A percentile compares a stretch with the other conserved stretches of the same genome.
Conservation (phyloP, 495 filamentous ascomycete species). For the Talaromyces stipitatus region DNA sequence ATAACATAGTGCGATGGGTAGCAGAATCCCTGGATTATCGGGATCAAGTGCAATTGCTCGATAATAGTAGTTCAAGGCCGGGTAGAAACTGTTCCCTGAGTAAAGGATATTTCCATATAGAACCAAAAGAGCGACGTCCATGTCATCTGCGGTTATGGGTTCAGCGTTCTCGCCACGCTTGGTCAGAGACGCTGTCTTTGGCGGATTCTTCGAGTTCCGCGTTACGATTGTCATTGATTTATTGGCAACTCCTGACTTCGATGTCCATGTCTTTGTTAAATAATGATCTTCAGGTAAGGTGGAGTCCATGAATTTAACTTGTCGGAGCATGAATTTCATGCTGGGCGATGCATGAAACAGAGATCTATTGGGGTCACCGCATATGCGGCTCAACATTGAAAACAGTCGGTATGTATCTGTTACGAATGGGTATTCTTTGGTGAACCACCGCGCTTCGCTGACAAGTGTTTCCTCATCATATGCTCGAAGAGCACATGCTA, state of each 20-base stretch:
- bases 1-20: slow-evolving; percentile 62
- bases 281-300: slow-evolving; percentile 29
- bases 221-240: not conserved
- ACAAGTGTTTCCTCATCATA: slow-evolving; percentile 71
- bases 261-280: slow-evolving; percentile 11
- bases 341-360: slow-evolving; percentile 52
- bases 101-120: slow-evolving; percentile 86
- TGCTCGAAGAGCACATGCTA: slow-evolving; percentile 71
- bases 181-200: slow-evolving; percentile 42
- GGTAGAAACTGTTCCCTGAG: slow-evolving; percentile 66
- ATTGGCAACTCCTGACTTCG: not conserved
- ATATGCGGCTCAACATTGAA: slow-evolving; percentile 59
- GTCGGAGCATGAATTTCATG: slow-evolving; percentile 83
- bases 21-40: slow-evolving; percentile 65
- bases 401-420: slow-evolving; percentile 82
- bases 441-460: slow-evolving; percentile 67
- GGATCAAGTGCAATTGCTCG: slow-evolving; percentile 77
- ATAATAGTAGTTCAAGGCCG: slow-evolving; percentile 85
- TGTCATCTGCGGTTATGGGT: slow-evolving; percentile 38
- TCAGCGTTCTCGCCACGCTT: slow-evolving; percentile 41
- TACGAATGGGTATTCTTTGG: slow-evolving; percentile 75
- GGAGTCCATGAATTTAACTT: slow-evolving; percentile 85
- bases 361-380: slow-evolving; percentile 35
- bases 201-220: slow-evolving; percentile 20
- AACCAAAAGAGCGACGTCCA: slow-evolving; percentile 71